Base-by-base conservation (phyloP, 2,329 filamentous ascomycete species). In the Colletotrichum sojae region DNA sequence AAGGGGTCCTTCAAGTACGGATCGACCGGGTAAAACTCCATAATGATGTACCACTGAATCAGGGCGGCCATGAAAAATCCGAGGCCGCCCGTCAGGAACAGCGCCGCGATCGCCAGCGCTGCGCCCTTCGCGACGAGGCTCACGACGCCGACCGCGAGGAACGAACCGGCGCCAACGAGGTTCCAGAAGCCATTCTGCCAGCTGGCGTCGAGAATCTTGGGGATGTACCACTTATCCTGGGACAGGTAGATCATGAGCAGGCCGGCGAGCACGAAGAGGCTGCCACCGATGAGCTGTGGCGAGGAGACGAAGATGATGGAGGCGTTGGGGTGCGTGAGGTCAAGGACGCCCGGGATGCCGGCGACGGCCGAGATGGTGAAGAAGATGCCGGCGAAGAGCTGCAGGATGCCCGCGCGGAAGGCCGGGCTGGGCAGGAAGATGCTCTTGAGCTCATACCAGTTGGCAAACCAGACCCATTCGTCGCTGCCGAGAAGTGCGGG, bases 161-260 rank as follows among this genome's bases (percentile, higher is more conserved):
- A 67, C 2, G 62, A 36, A 20, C 62, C 51, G 5, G 67, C 67
- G 56, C 67, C 67, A 16, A 67, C 62, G 31, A 69, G 15, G 6
- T 69, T 69, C 67, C 67, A 69, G 36, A 69, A 48, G 12, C 67
- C 67, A 31, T 69, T 69, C 4, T 67, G 67, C 67, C 67, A 69
- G 10, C 67, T 69, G 1, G 67, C 67, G 16, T 69, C 67, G 25
- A 69, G n/a, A 10, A 56, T 0, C 15, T 61, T 54, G 2, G 67
- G 67, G 12, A 46, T 10, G 36, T 67, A 69, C 62, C 67, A 67
- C 43, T 61, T 67, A 45, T 69, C 52, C 20, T 69, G 67, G 8
- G 67, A 60, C 55, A 69, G 4, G 18, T 61, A 67, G 8, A 67
- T 61, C 49, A 61, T 61, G 13, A 69, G 15, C 3, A 69, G 10